phyloP scores from a whole-genome alignment of 2,329 filamentous ascomycete species.

The Nemania sp. region DNA sequence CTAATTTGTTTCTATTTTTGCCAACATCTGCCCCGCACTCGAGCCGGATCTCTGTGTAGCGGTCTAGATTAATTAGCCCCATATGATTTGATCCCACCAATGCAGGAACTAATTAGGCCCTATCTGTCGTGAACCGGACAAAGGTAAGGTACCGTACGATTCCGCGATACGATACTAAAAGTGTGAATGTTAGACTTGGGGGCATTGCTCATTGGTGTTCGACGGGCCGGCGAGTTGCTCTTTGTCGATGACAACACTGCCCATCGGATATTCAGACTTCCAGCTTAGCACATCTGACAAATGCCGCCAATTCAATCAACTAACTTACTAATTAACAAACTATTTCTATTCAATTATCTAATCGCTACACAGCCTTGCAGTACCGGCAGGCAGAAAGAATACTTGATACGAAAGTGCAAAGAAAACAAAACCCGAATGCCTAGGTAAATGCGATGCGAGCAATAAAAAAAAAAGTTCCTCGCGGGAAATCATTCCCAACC shows the following conservation, averaged over 20 bases:
- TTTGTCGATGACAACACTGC: slow-evolving; percentile 8
- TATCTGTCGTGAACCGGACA: too few relatives aligned
- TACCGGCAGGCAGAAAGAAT: too few relatives aligned
- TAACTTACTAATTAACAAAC: too few relatives aligned
- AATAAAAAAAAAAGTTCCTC: neutral
- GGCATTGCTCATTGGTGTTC: neutral
- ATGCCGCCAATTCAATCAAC: neutral
- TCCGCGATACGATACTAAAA: too few relatives aligned
- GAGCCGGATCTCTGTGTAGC: slow-evolving; percentile 14
- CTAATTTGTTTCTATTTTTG: slow-evolving; percentile 38
- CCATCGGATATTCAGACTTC: slow-evolving; percentile 9
- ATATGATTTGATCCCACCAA: too few relatives aligned
- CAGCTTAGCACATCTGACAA: neutral
- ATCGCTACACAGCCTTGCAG: too few relatives aligned
- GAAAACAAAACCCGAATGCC: neutral
- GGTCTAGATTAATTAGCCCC: slow-evolving; percentile 32
- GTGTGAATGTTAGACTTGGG: too few relatives aligned
- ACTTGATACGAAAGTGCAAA: too few relatives aligned
- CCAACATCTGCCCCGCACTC: slow-evolving; percentile 10
- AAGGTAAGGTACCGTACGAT: neutral
- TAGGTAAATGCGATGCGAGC: neutral
- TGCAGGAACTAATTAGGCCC: neutral
- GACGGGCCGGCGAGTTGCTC: neutral
- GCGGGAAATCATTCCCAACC: too few relatives aligned
- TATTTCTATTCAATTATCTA: too few relatives aligned